These are phyloP conservation scores for Coniella vitis DNA, from an alignment of 2,329 filamentous ascomycete species.

Conservation along the genomic window DNA sequence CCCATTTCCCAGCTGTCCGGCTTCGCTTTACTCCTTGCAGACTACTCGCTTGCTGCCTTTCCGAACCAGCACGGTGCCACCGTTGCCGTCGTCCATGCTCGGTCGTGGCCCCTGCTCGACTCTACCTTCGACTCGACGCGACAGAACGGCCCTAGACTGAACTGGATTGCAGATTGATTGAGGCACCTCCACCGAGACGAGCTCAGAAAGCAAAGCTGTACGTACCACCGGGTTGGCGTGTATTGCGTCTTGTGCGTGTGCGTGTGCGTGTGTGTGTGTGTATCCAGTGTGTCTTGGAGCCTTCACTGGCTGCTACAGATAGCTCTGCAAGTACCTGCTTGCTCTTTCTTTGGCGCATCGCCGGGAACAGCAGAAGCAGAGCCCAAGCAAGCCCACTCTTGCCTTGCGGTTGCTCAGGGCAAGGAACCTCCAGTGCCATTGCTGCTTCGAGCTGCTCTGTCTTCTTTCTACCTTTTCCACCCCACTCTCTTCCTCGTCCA, in stretches of 20 bases:
- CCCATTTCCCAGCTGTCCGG: no score
- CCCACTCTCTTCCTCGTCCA: neutral
- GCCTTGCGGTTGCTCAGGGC: neutral
- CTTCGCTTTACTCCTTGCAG: no score
- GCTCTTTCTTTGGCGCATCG: neutral
- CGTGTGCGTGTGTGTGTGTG: neutral
- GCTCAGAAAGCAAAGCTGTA: no score
- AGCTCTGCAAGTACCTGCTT: neutral
- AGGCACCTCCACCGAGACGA: no score
- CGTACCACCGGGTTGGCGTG: no score
- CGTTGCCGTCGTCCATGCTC: no score
- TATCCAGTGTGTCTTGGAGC: neutral
- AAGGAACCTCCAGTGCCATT: neutral
- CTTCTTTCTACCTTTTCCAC: neutral
- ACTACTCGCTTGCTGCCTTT: neutral
- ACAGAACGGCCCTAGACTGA: no score
- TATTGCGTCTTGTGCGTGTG: no score
- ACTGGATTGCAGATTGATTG: no score
- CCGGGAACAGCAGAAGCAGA: constrained; percentile 9
- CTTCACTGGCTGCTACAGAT: neutral
- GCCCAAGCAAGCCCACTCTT: neutral
- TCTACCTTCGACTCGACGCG: no score
- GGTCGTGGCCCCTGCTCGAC: neutral
- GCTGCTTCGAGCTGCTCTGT: neutral
- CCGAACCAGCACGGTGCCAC: neutral